These are phyloP conservation scores for Circinella umbellata DNA, from an alignment of 371 early-diverging fungal genomes.

Conservation along the genomic window DNA sequence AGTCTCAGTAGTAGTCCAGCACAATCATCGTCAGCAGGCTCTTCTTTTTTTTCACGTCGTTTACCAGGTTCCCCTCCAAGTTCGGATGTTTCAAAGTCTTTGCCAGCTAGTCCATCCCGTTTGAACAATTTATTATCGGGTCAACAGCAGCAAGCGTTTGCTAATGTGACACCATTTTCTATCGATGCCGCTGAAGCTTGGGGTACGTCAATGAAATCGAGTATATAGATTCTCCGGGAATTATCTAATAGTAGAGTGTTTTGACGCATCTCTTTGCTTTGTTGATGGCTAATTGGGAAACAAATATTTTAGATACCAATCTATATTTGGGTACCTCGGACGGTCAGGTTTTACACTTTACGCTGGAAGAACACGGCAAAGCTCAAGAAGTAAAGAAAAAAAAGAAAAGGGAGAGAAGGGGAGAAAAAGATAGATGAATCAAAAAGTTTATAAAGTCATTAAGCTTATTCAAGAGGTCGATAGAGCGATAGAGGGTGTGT, in stretches of 20 bases:
- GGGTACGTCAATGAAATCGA: conserved; percentile 36
- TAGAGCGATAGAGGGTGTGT: no score
- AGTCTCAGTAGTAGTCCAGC: conserved; percentile 7
- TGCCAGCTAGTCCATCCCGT: conserved; percentile 29
- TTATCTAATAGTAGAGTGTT: no score
- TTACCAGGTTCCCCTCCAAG: conserved; percentile 34
- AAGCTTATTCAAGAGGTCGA: neutral
- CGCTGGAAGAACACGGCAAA: conserved; percentile 48
- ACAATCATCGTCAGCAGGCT: conserved; percentile 19
- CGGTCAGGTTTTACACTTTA: conserved; percentile 71
- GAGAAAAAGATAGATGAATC: neutral
- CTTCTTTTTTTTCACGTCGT: conserved; percentile 40
- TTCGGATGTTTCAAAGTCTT: conserved; percentile 20
- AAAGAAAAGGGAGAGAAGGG: neutral
- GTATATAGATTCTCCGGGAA: neutral
- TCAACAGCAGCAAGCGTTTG: conserved; percentile 17
- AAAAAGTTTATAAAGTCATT: neutral
- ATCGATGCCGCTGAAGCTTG: conserved; percentile 62
- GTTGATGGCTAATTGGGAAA: neutral
- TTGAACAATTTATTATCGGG: conserved; percentile 26
- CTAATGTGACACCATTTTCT: conserved; percentile 11
- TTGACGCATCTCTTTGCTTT: neutral
- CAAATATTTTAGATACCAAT: conserved; percentile 54
- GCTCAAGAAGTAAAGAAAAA: conserved; percentile 39
- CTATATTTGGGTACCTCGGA: conserved; percentile 80